Conservation (phyloP, 805 yeast species). For the Starmerella asiatica region DNA sequence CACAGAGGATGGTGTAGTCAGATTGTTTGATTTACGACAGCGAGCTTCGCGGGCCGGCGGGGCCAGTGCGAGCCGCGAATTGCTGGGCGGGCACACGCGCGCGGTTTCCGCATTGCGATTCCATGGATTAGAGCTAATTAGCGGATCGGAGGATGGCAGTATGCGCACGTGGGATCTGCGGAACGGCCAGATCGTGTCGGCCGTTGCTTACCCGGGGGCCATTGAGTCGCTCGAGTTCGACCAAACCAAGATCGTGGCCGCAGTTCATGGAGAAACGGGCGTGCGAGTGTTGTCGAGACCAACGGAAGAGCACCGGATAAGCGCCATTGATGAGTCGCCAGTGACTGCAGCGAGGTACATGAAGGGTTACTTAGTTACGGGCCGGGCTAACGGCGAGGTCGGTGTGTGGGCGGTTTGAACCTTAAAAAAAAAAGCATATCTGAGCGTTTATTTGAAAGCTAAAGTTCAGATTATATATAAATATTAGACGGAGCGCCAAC, state of each 20-base stretch:
- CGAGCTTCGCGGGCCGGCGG: constrained; percentile 32
- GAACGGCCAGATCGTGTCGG: constrained; percentile 47
- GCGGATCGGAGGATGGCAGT: constrained; percentile 52
- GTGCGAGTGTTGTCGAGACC: constrained; percentile 48
- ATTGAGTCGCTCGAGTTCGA: constrained; percentile 49
- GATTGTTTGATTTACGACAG: constrained; percentile 63
- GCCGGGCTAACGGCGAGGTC: constrained; percentile 45
- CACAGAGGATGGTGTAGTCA: constrained; percentile 58
- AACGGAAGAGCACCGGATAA: constrained; percentile 39
- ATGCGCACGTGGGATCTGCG: constrained; percentile 63
- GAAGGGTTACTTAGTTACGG: constrained; percentile 56
- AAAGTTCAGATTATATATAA: too few relatives aligned
- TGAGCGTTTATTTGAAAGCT: too few relatives aligned
- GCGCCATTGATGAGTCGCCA: constrained; percentile 34
- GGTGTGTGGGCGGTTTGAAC: constrained; percentile 46
- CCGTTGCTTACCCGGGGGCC: constrained; percentile 47
- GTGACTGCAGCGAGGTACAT: constrained; percentile 38
- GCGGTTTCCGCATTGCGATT: constrained; percentile 56
- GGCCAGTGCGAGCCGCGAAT: constrained; percentile 30
- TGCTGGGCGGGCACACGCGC: constrained; percentile 50
- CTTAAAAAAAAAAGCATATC: too few relatives aligned
- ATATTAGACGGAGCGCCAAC: too few relatives aligned
- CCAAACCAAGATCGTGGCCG: constrained; percentile 39
- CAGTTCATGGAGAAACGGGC: constrained; percentile 34
- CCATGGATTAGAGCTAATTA: constrained; percentile 48